Conservation (phyloP, 2,329 filamentous ascomycete genomes). For the Aureobasidium sp. region DNA sequence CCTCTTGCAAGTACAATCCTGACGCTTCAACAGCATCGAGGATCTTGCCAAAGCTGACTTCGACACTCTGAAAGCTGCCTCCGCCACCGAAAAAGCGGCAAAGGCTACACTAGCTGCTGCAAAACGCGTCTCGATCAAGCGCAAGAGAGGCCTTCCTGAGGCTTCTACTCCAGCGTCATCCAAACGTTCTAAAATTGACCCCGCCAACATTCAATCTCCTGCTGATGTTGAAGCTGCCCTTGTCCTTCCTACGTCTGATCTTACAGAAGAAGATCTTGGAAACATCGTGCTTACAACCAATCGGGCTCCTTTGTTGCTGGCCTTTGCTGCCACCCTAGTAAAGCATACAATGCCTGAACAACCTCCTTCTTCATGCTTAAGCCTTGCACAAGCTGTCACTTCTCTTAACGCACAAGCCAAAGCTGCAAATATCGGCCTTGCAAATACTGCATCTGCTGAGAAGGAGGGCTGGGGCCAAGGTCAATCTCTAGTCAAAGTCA, state of each 20-base stretch:
- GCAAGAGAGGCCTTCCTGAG: slow-evolving; percentile 33
- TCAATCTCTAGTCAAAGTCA: slow-evolving; percentile 64
- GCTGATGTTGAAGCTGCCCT: slow-evolving; percentile 58
- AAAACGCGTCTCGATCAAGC: slow-evolving; percentile 50
- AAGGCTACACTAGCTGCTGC: slow-evolving; percentile 53
- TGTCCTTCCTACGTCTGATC: slow-evolving; percentile 47
- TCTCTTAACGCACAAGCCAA: slow-evolving; percentile 74
- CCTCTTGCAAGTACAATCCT: neutral
- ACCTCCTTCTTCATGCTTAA: slow-evolving; percentile 74
- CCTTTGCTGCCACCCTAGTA: slow-evolving; percentile 67
- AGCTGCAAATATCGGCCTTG: slow-evolving; percentile 66
- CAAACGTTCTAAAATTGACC: slow-evolving; percentile 21
- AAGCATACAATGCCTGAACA: slow-evolving; percentile 81
- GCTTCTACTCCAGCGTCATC: slow-evolving; percentile 17
- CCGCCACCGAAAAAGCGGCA: slow-evolving; percentile 47
- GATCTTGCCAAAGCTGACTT: slow-evolving; percentile 44
- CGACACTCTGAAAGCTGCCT: slow-evolving; percentile 36
- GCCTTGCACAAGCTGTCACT: slow-evolving; percentile 75
- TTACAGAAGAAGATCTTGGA: slow-evolving; percentile 54
- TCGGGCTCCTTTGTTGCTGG: slow-evolving; percentile 72
- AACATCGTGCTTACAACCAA: slow-evolving; percentile 62
- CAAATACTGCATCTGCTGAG: slow-evolving; percentile 54
- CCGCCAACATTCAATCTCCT: slow-evolving; percentile 29
- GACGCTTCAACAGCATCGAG: slow-evolving; percentile 31
- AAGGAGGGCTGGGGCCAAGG: slow-evolving; percentile 68